phyloP scores from a whole-genome alignment of 1,284 basidiomycete species.

The Irpex sp. region DNA sequence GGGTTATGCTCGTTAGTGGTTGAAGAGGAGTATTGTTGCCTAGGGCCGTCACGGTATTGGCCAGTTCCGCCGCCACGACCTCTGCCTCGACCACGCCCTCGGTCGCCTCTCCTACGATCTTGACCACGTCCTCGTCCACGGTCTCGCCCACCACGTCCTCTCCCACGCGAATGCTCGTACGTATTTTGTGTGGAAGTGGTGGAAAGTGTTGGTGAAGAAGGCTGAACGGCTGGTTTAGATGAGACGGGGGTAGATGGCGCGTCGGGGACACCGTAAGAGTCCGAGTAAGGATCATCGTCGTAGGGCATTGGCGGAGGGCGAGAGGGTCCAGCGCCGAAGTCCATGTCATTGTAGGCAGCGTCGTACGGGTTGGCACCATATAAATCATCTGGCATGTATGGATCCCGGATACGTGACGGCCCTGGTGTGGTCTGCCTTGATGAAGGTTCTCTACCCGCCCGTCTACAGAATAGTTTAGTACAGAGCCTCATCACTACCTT shows the following conservation, averaged over 20 bases:
- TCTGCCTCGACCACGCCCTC: conserved; percentile 28
- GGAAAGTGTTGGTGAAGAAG: background rate
- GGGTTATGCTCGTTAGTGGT: conserved; percentile 25
- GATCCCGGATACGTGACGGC: conserved; percentile 47
- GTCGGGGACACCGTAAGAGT: conserved; percentile 30
- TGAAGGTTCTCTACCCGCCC: conserved; percentile 45
- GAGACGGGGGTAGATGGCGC: background rate
- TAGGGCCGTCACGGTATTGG: conserved; percentile 2
- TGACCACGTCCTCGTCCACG: conserved; percentile 23
- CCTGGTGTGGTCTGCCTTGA: conserved; percentile 46
- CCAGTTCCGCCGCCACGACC: conserved; percentile 25
- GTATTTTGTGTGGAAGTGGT: background rate
- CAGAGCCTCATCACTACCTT: background rate
- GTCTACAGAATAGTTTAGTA: conserved; percentile 19
- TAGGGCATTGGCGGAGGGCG: conserved; percentile 65
- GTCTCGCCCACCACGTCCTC: conserved; percentile 22
- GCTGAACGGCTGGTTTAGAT: background rate
- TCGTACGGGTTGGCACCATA: conserved; percentile 56
- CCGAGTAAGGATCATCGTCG: conserved; percentile 66
- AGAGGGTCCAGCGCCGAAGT: conserved; percentile 46
- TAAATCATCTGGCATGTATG: conserved; percentile 42
- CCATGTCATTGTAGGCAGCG: conserved; percentile 57
- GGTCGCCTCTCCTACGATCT: conserved; percentile 26
- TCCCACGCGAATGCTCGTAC: conserved; percentile 15
- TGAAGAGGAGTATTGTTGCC: conserved; percentile 5